Base-by-base conservation (phyloP, 73 alveolate genomes). In the Paramecium tetraurelia region DNA sequence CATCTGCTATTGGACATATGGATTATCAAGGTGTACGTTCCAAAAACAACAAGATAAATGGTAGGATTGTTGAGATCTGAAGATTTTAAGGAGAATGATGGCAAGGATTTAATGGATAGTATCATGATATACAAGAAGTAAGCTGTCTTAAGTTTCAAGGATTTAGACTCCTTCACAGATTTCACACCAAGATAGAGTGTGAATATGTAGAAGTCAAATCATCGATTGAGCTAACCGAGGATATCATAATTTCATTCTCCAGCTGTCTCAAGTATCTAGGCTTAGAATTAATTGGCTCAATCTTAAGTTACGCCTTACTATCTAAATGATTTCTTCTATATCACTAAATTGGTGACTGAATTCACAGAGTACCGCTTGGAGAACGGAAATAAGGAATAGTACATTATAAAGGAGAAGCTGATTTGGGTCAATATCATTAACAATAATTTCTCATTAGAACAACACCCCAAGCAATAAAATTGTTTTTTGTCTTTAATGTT, bases 1-100 rank as follows among this genome's bases (percentile, higher is more conserved):
- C 90, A 80, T 48, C 24, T 80, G 20, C 12, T 80, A 44, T 44
- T 44, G 48, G 75, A 80, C 46, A 31, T 31, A 44, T 80, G 90
- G 90, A 80, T 80, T 27, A 31, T 80, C 4, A 80, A 80, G 46
- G 7, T 80, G 4, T 80, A 80, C 24, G 72, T 80, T 20, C 90
- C 90, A 40, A 40, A 46, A 80, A 80, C 90, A 80, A 80, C 90
- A 5, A 40, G 90, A 80, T 21, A 80, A 41, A 80, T 80, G 90
- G 77, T 46, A 14, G 57, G 63, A 0, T 20, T 80, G 48, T 11
- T 80, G 2, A 35, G 33, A 24, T 24, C 50, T 41, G 75, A 41
- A 29, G 90, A 80, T 20, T 80, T 80, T 24, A 72, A 72, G 11
- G 57, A 72, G 33, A 72, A 36, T 38, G 86, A 72, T 36, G 31